A percentile compares a stretch with the other conserved stretches of the same genome.
Conservation (phyloP, 1,284 basidiomycete species). For the Trametes sp. region DNA sequence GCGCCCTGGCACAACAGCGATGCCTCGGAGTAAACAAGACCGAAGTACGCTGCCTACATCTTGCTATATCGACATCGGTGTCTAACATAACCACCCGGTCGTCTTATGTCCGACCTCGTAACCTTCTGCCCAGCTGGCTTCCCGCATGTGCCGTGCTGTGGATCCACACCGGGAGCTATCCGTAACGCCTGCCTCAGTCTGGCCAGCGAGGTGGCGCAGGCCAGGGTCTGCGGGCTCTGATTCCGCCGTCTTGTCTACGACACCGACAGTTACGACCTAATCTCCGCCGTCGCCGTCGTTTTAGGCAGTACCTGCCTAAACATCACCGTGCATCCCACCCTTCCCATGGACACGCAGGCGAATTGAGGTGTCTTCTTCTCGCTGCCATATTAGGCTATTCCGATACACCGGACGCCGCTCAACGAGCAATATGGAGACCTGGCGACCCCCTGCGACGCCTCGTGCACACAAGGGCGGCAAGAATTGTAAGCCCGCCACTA, state of each 20-base stretch:
- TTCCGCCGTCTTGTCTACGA: background rate
- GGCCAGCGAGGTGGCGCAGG: background rate
- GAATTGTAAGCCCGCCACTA: background rate
- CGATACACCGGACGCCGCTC: background rate
- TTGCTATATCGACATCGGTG: background rate
- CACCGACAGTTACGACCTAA: background rate
- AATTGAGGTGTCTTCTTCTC: background rate
- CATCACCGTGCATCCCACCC: background rate
- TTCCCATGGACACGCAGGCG: background rate
- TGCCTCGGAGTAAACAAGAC: background rate
- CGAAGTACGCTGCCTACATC: background rate
- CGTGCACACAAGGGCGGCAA: background rate
- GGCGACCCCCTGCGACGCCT: background rate
- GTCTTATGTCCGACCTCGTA: background rate
- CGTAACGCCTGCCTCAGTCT: background rate
- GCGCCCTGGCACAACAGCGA: background rate
- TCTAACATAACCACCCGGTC: background rate
- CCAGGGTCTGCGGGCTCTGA: background rate
- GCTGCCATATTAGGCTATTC: background rate
- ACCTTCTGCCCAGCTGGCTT: background rate
- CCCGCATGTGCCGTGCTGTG: slow-evolving; percentile 6
- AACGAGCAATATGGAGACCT: background rate
- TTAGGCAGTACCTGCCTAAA: background rate
- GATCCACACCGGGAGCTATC: slow-evolving; percentile 1
- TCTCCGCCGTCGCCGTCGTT: background rate